Evolutionary conservation across 495 filamentous ascomycete genomes (phyloP), one percentile per base, ranked within the genome.

Genomic region (Neurospora sp.): DNA sequence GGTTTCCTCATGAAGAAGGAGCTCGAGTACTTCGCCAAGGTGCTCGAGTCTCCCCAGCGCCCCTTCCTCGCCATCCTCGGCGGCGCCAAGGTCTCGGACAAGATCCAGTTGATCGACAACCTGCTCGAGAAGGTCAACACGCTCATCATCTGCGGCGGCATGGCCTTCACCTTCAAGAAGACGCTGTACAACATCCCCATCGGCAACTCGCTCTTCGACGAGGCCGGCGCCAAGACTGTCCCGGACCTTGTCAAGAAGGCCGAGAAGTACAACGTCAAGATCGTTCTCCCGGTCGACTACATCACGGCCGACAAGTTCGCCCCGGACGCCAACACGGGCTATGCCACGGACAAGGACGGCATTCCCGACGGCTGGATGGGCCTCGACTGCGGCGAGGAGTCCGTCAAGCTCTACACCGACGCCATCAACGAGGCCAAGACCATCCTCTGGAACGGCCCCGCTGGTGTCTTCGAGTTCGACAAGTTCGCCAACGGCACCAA

Each of bases 101-200:
- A 99, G 89, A 98, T 99, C 85, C 92, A 97, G 87, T 89, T 99
- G 73, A 98, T 99, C 80, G 94, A 99, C 84, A 99, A 98, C 87
- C 87, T 99, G 69, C 90, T 99, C 68, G 90, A 92, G 80, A 99
- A 99, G 88, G 93, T 99, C 77, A 87, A 99, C 87, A 94, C 90
- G 82, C 89, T 99, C 75, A 91, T 98, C 83, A 93, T 99, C 86
- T 97, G 94, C 79, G 96, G 96, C 75, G 96, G 91, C 75, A 99
- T 99, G 96, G 94, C 96, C 39, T 99, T 98, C 89, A 99, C 96
- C 74, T 98, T 99, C 89, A 98, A 98, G 90, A 99, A 99, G 89
- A 95, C 94, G 45, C 87, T 98, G 45, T 89, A 98, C 83, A 85
- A 87, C 78, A 89, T 99, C 71, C 87, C 90, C 84, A 99, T 99